Percentiles rank a stretch among this genome's conserved stretches.
Conservation (phyloP, 2,329 filamentous ascomycete genomes). For the Ploettnerulaceae sp. region DNA sequence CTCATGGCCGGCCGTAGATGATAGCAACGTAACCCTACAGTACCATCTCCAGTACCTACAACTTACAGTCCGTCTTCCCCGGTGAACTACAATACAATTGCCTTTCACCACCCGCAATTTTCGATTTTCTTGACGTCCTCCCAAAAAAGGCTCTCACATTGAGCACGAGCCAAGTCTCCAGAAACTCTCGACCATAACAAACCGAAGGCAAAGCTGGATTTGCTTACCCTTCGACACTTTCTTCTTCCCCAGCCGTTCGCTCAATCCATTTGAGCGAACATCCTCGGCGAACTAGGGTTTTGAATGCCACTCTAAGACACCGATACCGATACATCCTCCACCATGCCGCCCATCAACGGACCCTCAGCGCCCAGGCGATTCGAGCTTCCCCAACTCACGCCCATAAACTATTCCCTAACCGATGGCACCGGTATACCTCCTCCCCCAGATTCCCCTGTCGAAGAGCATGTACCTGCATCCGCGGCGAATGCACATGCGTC, state of each 20-base stretch:
- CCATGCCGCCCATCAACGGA: conserved; percentile 28
- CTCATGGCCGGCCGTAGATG: no score
- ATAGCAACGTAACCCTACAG: no score
- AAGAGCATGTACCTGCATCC: conserved; percentile 26
- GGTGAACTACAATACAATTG: no score
- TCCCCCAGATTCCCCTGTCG: conserved; percentile 32
- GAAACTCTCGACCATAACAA: not conserved
- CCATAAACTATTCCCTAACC: conserved; percentile 33
- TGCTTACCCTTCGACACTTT: not conserved
- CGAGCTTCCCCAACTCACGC: conserved; percentile 32
- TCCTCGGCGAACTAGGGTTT: conserved; percentile 1
- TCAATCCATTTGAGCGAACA: not conserved
- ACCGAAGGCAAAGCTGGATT: not conserved
- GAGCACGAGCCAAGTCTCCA: conserved; percentile 19
- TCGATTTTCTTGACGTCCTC: no score
- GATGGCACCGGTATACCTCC: conserved; percentile 35
- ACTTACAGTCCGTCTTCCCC: no score
- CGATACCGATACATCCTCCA: not conserved
- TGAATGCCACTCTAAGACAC: not conserved
- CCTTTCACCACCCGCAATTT: conserved; percentile 1
- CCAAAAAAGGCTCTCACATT: conserved; percentile 13
- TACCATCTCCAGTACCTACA: no score
- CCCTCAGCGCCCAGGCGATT: conserved; percentile 31
- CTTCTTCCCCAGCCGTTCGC: not conserved
- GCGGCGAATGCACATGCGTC: conserved; percentile 8